Evolutionary conservation across 257 asterid species (phyloP).

Genomic region (Cinchona pubescens): DNA sequence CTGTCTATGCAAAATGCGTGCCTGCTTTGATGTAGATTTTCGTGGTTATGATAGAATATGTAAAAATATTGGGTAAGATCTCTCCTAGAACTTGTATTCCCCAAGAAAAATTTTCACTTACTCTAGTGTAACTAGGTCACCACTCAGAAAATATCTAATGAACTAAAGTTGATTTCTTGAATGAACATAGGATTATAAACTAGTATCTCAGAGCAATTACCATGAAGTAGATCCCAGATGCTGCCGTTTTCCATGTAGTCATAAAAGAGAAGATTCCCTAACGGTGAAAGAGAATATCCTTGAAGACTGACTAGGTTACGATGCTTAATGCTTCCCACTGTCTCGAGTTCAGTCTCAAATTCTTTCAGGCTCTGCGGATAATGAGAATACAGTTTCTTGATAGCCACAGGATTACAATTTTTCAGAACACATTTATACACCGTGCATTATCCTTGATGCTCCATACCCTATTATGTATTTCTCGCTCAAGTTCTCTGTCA

Average conservation of each 20-base stretch:
- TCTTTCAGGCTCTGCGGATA: slow-evolving; percentile 75
- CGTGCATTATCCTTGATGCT: slow-evolving; percentile 90
- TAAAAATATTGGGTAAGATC: neutral
- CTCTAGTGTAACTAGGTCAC: neutral
- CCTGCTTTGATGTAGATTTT: neutral
- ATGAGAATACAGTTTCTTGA: slow-evolving; percentile 81
- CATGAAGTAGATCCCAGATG: slow-evolving; percentile 92
- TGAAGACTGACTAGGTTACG: slow-evolving; percentile 91
- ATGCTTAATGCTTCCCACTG: slow-evolving; percentile 89
- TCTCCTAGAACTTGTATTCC: too few species aligned
- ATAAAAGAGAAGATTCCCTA: slow-evolving; percentile 79
- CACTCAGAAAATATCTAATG: neutral
- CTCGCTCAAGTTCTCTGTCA: slow-evolving; percentile 87
- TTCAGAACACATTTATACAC: slow-evolving; percentile 90
- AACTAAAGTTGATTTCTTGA: neutral
- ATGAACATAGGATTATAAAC: neutral
- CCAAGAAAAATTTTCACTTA: too few species aligned
- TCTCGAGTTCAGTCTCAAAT: slow-evolving; percentile 84
- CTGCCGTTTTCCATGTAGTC: slow-evolving; percentile 99
- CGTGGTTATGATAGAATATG: neutral
- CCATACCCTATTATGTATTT: slow-evolving; percentile 81
- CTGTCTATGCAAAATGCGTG: too few species aligned
- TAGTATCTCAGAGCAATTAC: slow-evolving; percentile 29
- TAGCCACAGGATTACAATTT: slow-evolving; percentile 88
- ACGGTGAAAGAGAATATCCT: slow-evolving; percentile 81